Percentiles rank a stretch among this genome's conserved stretches.
phyloP scores from a whole-genome alignment of 2,329 filamentous ascomycete species.

The Anisogramma anomala region DNA sequence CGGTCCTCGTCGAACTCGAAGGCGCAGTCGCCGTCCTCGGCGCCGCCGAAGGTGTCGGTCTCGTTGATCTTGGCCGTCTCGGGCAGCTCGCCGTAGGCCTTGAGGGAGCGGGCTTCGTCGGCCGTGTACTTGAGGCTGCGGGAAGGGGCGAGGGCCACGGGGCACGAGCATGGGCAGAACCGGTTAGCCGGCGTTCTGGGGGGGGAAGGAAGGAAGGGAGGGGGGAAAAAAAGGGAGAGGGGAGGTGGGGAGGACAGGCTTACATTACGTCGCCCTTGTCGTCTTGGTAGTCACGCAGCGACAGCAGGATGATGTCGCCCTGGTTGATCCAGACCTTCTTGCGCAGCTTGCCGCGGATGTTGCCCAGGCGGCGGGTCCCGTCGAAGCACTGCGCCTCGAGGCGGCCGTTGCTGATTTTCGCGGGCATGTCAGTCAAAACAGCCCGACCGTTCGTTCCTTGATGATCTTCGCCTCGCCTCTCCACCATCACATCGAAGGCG shows the following conservation, averaged over 20 bases:
- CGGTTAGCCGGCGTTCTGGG: too few species aligned
- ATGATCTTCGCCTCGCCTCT: too few species aligned
- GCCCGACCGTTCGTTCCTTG: neutral
- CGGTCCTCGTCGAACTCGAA: slow-evolving; percentile 98
- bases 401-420: slow-evolving; percentile 54
- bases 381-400: slow-evolving; percentile 93
- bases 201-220: neutral
- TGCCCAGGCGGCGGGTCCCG: slow-evolving; percentile 66
- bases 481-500: neutral
- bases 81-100: slow-evolving; percentile 93
- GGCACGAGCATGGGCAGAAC: too few species aligned
- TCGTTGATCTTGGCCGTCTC: slow-evolving; percentile 99
- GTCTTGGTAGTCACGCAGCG: slow-evolving; percentile 74
- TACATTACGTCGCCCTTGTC: slow-evolving; percentile 78
- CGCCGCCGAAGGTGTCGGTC: slow-evolving; percentile 86
- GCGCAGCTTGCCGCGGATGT: slow-evolving; percentile 77
- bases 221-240: neutral
- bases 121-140: slow-evolving; percentile 72
- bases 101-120: slow-evolving; percentile 89
- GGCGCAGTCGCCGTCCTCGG: slow-evolving; percentile 88
- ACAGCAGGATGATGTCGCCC: slow-evolving; percentile 82
- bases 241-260: neutral
- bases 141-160: too few species aligned
- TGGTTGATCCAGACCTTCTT: slow-evolving; percentile 99
- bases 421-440: neutral